Evolutionary conservation across 2,329 filamentous ascomycete species (phyloP).

Genomic region (Cadophora malorum): DNA sequence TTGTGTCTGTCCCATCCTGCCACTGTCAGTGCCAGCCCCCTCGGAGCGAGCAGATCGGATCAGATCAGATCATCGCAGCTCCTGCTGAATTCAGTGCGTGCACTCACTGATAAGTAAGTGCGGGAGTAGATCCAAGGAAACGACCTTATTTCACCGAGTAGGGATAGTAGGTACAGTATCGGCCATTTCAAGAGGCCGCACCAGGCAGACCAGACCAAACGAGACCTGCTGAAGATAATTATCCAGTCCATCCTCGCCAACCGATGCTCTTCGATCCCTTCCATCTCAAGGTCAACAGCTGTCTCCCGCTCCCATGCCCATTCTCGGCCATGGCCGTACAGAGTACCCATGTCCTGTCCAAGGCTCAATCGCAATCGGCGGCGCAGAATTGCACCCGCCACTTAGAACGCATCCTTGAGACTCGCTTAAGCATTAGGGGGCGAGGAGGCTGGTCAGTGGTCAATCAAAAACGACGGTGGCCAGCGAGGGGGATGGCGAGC

Average conservation of each 20-base stretch:
- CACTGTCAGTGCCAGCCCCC: conserved; percentile 15
- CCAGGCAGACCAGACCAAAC: not conserved
- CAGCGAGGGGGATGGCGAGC: not conserved
- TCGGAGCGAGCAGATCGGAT: conserved; percentile 14
- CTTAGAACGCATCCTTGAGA: not conserved
- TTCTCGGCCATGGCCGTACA: conserved; percentile 2
- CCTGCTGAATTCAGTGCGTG: conserved; percentile 9
- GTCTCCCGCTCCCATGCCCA: not conserved
- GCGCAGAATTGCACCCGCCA: conserved; percentile 10
- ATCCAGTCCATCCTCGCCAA: conserved; percentile 4
- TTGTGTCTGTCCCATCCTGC: conserved; percentile 4
- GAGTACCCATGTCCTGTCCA: not conserved
- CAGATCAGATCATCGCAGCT: conserved; percentile 10
- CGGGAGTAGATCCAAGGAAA: conserved; percentile 1
- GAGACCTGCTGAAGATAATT: not conserved
- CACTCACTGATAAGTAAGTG: not conserved
- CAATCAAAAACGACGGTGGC: not conserved
- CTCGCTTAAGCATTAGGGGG: conserved; percentile 13
- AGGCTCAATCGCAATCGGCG: conserved; percentile 18
- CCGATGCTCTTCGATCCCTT: not conserved
- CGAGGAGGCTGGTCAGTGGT: not conserved
- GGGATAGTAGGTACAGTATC: not conserved
- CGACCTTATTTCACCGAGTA: not conserved
- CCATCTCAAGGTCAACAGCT: conserved; percentile 12
- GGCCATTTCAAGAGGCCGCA: not conserved